A percentile compares a stretch with the other conserved stretches of the same genome.
phyloP scores from a whole-genome alignment of 164 flowering plant genomes.

The Saururus chinensis region DNA sequence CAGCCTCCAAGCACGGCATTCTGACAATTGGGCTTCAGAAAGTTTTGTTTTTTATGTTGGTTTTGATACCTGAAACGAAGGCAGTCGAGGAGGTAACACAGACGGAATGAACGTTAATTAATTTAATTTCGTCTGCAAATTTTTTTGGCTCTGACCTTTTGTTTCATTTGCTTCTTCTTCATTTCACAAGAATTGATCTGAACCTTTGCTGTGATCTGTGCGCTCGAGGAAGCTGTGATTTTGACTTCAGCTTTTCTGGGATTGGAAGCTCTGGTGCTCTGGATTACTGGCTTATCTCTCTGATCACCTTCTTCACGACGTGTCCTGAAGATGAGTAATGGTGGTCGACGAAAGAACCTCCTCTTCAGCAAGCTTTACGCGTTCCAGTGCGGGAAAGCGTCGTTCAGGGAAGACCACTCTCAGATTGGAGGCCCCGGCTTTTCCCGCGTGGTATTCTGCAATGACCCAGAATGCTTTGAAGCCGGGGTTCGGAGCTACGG shows the following conservation, averaged over 20 bases:
- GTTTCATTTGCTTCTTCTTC: no score
- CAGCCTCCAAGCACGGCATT: not conserved
- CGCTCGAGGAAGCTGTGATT: not conserved
- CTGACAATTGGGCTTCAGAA: not conserved
- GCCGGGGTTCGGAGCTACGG: slow-evolving; percentile 29
- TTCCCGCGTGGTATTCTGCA: slow-evolving; percentile 58
- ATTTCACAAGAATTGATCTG: not conserved
- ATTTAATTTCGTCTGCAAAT: not conserved
- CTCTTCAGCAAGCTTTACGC: slow-evolving; percentile 50
- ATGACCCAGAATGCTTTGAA: slow-evolving; percentile 45
- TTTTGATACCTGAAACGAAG: not conserved
- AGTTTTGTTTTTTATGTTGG: not conserved
- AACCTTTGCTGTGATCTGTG: not conserved
- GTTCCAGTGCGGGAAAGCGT: slow-evolving; percentile 39
- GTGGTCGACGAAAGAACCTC: slow-evolving; percentile 35
- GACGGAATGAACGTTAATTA: not conserved
- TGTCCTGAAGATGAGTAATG: slow-evolving; percentile 9
- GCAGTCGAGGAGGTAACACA: not conserved
- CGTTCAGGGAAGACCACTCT: slow-evolving; percentile 43
- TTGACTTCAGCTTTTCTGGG: not conserved
- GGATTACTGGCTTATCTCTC: no score
- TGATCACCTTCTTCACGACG: no score
- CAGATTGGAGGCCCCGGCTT: slow-evolving; percentile 75
- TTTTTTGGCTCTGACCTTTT: not conserved
- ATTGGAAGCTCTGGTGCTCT: not conserved